These are phyloP conservation scores for Floccularia luteovirens DNA, from an alignment of 768 basidiomycete species.

Conservation along the genomic window DNA sequence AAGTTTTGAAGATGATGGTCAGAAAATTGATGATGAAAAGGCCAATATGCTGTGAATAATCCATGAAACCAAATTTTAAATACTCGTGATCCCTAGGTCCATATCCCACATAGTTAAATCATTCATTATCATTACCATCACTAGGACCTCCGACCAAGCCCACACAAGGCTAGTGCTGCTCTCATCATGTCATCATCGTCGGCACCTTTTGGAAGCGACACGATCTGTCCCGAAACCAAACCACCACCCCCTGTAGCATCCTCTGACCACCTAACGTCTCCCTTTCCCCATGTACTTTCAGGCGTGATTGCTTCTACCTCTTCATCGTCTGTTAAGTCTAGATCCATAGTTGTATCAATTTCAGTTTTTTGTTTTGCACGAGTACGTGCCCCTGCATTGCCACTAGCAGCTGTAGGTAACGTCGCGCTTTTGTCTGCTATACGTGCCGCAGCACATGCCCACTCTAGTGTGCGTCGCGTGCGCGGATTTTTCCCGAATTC, in stretches of 20 bases:
- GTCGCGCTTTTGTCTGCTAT: slow-evolving; percentile 28
- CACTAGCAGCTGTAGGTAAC: slow-evolving; percentile 4
- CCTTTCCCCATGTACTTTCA: slow-evolving; percentile 39
- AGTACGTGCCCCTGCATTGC: not conserved
- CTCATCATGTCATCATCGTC: slow-evolving; percentile 65
- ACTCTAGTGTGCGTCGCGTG: slow-evolving; percentile 54
- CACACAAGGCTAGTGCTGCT: slow-evolving; percentile 62
- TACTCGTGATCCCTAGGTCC: no score
- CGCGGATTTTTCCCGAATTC: slow-evolving; percentile 39
- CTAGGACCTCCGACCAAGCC: slow-evolving; percentile 28
- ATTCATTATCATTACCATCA: slow-evolving; percentile 1
- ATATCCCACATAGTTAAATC: no score
- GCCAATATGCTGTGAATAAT: no score
- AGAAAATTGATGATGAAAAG: no score
- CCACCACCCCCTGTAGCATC: slow-evolving; percentile 7
- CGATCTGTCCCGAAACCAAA: slow-evolving; percentile 8
- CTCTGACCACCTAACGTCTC: slow-evolving; percentile 29
- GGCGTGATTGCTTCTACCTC: slow-evolving; percentile 60
- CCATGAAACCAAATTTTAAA: not conserved
- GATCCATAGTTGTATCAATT: slow-evolving; percentile 11
- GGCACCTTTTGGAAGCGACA: slow-evolving; percentile 13
- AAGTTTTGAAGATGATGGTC: no score
- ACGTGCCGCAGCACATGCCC: slow-evolving; percentile 64
- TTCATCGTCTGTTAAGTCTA: slow-evolving; percentile 58
- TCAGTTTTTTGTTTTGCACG: slow-evolving; percentile 3